Conservation (phyloP, 23 red algal species). For the Gracilaria vermiculophylla region DNA sequence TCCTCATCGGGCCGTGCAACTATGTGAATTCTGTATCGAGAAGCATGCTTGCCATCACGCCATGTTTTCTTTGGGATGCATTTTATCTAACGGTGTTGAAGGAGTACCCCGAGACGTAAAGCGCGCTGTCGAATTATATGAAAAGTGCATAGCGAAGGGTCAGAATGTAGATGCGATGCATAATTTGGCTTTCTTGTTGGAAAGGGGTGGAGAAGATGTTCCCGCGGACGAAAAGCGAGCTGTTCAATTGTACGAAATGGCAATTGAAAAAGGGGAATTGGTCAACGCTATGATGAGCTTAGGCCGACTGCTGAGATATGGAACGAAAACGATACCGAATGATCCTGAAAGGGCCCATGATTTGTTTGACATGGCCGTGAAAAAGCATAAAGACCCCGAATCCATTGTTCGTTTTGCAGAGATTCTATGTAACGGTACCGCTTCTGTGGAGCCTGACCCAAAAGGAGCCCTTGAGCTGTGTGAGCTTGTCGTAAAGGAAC, state of each 20-base stretch:
- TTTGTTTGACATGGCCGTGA: not conserved
- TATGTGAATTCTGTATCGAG: slow-evolving; percentile 36
- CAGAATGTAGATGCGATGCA: slow-evolving; percentile 17
- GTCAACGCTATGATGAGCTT: slow-evolving; percentile 2
- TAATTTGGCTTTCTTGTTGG: slow-evolving; percentile 15
- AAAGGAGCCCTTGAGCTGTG: slow-evolving; percentile 24
- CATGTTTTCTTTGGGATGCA: not conserved
- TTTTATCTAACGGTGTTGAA: slow-evolving; percentile 5
- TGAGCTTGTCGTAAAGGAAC: slow-evolving; percentile 19
- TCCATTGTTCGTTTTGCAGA: not conserved
- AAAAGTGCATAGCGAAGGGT: not conserved
- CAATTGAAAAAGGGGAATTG: not conserved
- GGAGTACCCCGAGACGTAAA: slow-evolving; percentile 1
- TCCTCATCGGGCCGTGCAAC: not conserved
- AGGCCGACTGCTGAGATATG: not conserved
- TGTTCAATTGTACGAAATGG: slow-evolving; percentile 10
- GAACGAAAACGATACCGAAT: not conserved
- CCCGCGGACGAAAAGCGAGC: slow-evolving; percentile 17
- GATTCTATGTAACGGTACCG: not conserved
- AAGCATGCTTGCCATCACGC: not conserved
- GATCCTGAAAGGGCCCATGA: not conserved
- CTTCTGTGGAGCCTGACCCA: slow-evolving; percentile 12
- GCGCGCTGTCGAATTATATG: slow-evolving; percentile 7
- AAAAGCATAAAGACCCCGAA: not conserved
- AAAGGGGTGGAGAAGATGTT: slow-evolving; percentile 27